Percentiles rank a stretch among this genome's conserved stretches.
Conservation (phyloP, 2,329 filamentous ascomycete genomes). For the Colletotrichum scovillei region DNA sequence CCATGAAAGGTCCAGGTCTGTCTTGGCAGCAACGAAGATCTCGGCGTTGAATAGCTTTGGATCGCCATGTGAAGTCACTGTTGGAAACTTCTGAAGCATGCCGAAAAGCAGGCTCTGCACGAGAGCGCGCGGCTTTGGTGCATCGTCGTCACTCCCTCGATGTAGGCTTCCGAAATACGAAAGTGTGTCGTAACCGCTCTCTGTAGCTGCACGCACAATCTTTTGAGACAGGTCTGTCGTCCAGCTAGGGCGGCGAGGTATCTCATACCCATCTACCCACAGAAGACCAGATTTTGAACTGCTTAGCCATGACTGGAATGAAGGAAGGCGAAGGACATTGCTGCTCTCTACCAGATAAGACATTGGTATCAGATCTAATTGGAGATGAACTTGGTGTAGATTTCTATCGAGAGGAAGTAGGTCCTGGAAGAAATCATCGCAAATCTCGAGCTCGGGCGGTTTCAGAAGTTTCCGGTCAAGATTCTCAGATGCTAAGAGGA, state of each 20-base stretch:
- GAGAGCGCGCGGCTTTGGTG: not conserved
- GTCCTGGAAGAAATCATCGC: not conserved
- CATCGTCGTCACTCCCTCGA: rapidly evolving
- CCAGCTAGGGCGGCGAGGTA: not conserved
- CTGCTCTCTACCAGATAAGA: not conserved
- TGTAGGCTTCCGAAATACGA: not conserved
- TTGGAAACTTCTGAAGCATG: not conserved
- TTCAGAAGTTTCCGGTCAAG: not conserved
- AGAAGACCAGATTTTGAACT: not conserved
- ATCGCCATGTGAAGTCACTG: not conserved
- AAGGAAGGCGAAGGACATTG: not conserved
- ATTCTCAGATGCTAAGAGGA: not conserved
- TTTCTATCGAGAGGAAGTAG: not conserved
- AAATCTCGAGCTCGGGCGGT: not conserved
- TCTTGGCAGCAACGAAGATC: not conserved
- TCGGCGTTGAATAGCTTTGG: not conserved
- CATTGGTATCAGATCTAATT: not conserved
- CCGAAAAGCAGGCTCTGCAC: not conserved
- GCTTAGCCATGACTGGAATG: not conserved
- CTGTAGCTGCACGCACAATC: not conserved
- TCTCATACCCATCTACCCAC: not conserved
- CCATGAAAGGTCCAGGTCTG: not conserved
- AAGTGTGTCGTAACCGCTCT: not conserved
- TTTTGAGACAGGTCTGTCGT: not conserved
- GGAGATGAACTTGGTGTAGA: rapidly evolving